Conservation (phyloP, 2,329 filamentous ascomycete genomes). For the Karstenula rhodostoma region DNA sequence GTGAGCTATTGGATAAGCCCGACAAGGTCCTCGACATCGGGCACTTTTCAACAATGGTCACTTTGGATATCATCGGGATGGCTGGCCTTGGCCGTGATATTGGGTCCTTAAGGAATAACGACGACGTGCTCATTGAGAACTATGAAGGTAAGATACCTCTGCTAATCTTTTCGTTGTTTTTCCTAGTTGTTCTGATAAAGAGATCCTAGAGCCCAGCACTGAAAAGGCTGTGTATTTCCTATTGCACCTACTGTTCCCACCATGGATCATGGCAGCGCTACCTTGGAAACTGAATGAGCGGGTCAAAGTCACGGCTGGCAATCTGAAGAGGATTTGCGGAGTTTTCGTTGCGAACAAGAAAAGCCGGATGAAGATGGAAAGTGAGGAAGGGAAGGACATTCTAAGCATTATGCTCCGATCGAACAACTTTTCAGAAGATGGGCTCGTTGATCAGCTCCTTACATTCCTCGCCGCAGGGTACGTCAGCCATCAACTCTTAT, state of each 20-base stretch:
- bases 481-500: slow-evolving; percentile 21
- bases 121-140: slow-evolving; percentile 53
- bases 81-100: slow-evolving; percentile 57
- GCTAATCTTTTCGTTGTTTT: not conserved
- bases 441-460: slow-evolving; percentile 63
- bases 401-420: slow-evolving; percentile 61
- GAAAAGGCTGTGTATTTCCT: slow-evolving; percentile 59
- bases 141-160: slow-evolving; percentile 22
- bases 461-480: slow-evolving; percentile 65
- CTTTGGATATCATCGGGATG: slow-evolving; percentile 57
- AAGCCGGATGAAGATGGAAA: slow-evolving; percentile 46
- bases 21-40: slow-evolving; percentile 52
- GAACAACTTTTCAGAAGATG: slow-evolving; percentile 61
- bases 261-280: slow-evolving; percentile 50
- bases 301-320: slow-evolving; percentile 48
- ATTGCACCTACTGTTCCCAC: slow-evolving; percentile 49
- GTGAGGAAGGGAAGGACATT: slow-evolving; percentile 51
- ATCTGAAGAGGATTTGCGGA: slow-evolving; percentile 53
- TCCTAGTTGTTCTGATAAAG: slow-evolving; percentile 25
- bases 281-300: slow-evolving; percentile 58
- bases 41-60: slow-evolving; percentile 55
- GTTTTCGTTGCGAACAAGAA: slow-evolving; percentile 60
- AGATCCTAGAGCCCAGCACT: slow-evolving; percentile 55
- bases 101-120: slow-evolving; percentile 49
- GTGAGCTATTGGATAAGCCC: slow-evolving; percentile 55